Conservation (phyloP, 345 rosid species). For the Eutrema yunnanense region DNA sequence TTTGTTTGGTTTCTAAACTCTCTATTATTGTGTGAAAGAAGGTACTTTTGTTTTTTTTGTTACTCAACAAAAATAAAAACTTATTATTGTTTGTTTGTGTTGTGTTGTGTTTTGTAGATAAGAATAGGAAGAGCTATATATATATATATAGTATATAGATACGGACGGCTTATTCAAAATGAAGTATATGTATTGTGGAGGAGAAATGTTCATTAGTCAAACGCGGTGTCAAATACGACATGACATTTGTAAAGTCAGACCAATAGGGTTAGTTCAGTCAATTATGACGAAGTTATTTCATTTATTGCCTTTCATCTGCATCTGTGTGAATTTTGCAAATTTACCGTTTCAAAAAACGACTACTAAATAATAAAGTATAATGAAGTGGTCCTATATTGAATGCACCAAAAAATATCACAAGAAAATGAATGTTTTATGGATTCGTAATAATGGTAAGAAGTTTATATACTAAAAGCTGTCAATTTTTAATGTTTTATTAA, state of each 20-base stretch:
- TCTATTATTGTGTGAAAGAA: not conserved
- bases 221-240: conserved; percentile 19
- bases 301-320: not conserved
- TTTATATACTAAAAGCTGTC: not conserved
- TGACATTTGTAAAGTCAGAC: conserved; percentile 6
- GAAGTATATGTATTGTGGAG: not conserved
- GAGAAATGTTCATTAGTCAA: conserved; percentile 18
- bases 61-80: not conserved
- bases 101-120: not conserved
- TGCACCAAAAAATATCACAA: not conserved
- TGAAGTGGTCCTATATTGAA: too few relatives aligned
- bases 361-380: too few relatives aligned
- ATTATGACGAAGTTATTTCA: conserved; percentile 7
- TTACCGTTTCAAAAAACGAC: not conserved
- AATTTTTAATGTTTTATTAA: not conserved
- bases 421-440: not conserved
- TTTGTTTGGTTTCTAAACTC: not conserved
- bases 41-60: not conserved
- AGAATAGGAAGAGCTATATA: not conserved
- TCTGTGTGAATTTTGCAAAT: not conserved
- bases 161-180: not conserved
- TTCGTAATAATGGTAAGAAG: not conserved
- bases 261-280: conserved; percentile 4
- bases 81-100: not conserved
- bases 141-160: not conserved